Evolutionary conservation across 306 rosid genomes (phyloP).

Genomic region (Dicorynia guianensis): DNA sequence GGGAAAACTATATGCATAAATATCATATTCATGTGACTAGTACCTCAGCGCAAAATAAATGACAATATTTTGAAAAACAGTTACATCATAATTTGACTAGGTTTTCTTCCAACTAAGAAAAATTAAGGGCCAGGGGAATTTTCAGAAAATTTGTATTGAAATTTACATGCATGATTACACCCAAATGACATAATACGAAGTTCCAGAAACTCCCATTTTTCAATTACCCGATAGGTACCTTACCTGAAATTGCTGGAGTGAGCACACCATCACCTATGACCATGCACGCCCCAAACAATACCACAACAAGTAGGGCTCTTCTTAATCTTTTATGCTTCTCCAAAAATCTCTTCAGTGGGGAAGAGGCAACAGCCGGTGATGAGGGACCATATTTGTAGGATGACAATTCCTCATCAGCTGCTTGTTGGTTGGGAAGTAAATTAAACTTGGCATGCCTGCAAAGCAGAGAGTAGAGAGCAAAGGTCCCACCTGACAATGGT

Average conservation of each 20-base stretch:
- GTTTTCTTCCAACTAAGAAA: not conserved
- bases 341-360: conserved; percentile 71
- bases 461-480: conserved; percentile 82
- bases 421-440: conserved; percentile 89
- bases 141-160: not conserved
- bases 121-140: not conserved
- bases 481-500: conserved; percentile 72
- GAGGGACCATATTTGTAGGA: conserved; percentile 81
- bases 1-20: no score
- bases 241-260: conserved; percentile 87
- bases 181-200: conserved; percentile 24
- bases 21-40: no score
- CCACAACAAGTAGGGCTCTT: conserved; percentile 70
- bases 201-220: conserved; percentile 7
- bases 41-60: not conserved
- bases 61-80: no score
- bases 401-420: conserved; percentile 87
- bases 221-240: conserved; percentile 16
- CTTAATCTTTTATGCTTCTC: conserved; percentile 77
- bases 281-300: conserved; percentile 82
- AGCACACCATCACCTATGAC: conserved; percentile 92
- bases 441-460: conserved; percentile 87
- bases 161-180: not conserved
- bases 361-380: conserved; percentile 52
- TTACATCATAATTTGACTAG: no score